Base-by-base conservation (phyloP, 2,329 filamentous ascomycete genomes). In the Biscogniauxia marginata region DNA sequence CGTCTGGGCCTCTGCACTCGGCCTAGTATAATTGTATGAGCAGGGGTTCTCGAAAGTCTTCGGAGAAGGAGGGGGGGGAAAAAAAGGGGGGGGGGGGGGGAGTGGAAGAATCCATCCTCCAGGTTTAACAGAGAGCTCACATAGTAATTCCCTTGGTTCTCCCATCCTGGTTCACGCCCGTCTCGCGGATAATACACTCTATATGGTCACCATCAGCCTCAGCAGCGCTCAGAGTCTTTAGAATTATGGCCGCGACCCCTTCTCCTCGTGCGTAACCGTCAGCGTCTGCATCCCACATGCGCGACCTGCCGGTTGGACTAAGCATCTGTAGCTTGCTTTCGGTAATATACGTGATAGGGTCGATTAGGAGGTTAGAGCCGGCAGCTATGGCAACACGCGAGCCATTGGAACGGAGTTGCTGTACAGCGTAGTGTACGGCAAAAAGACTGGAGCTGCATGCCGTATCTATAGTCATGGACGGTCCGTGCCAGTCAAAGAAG, bases 161-260 rank as follows among this genome's bases (percentile, higher is more conserved):
- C 1, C 59, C 59, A 39, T 62, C 59, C 46, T 53, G 50, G 20
- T 62, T 62, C 5, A 53, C 19, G 3, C 9, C 58, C 1, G 56
- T 58, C 13, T 56, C 50, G 0, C 56, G 50, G 1, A 61, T 53
- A 7, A 61, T 48, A 22, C 50, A 54, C 18, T 61, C 56, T 20
- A 61, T 53, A 30, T 55, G 39, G 25, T 63, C 52, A 25, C 57
- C 53, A 59, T 61, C 47, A 1, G 44, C 46, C 8, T 24, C 22
- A 7, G 43, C 50, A 16, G 44, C n/a, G 18, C 50, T 39, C 30
- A 39, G 30, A 16, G 44, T 65, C 55, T 82, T 83, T 4, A 83
- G 56, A 0, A 81, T 62, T 0, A 82, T 53, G 3, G 49, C 30
- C 0, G 49, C 60, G 13, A 62, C 23, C 9, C 60, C 62, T 20